Evolutionary conservation across 768 basidiomycete species (phyloP), one percentile per base, ranked within the genome.

Genomic region (Boletus insuetus): DNA sequence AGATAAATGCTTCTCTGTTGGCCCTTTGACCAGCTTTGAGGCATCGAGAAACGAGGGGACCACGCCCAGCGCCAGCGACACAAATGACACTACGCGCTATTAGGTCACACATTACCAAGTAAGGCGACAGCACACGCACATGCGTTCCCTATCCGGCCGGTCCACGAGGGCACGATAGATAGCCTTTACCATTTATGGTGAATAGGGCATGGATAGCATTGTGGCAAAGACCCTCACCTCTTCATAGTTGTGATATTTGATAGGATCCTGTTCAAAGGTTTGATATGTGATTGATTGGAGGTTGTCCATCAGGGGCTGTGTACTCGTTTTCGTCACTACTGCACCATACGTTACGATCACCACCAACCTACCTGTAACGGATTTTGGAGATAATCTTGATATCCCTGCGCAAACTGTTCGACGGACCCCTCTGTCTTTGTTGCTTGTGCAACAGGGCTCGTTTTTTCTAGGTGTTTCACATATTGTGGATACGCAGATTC

Each of bases 191-290:
- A 49, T 45, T 39, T 43, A 10, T 52, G 43, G 56, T 56, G 46
- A 51, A 57, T 53, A 46, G 46, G 37, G 52, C 51, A 38, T 44
- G 49, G 56, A 46, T 26, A 48, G 38, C 44, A 53, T 49, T 48
- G 58, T 57, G 49, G 55, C 35, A 31, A 44, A 43, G 24, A 48
- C 40, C 49, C 46, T 73, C 46, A 87, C 91, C 80, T 96, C 91
- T 75, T 99, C 97, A 69, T 99, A 99, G 64, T 92, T 87, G 53
- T 80, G 73, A 69, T 99, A 99, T 72, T 99, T 99, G 56, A 98
- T 86, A 4, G 97, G 96, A 75, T 98, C 97, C 69, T 94, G 85
- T 67, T 99, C 97, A 65, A 99, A 99, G 3, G 92, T 94, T 68
- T 98, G 94, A 71, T 99, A 99, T 12, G 94, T 98, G 60, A 88